Evolutionary conservation across 768 basidiomycete genomes (phyloP), one percentile per base, ranked within the genome.

Genomic region (Gyrodon lividus): DNA sequence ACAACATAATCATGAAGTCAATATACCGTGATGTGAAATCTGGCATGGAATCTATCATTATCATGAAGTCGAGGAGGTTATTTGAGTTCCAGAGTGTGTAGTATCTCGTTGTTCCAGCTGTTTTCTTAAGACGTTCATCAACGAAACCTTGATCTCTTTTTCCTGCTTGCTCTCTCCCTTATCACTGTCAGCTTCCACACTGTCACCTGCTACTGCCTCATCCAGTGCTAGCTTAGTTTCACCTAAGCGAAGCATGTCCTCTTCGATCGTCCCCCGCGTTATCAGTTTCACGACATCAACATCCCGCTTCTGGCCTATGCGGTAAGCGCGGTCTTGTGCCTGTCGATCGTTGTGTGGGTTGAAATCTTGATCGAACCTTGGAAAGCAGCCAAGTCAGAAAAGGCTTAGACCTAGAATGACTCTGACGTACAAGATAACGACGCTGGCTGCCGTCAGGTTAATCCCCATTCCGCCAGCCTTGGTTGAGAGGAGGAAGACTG

Each of bases 261-360:
- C 97, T 72, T 98, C 95, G 52, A 98, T 96, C 2, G 92, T 94
- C 3, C 86, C 89, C 54, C 81, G 85, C 2, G 92, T 88, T 58
- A 98, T 92, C 10, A 98, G 77, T 66, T 96, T 97, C 64, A 98
- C 83, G 6, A 98, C 92, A 28, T 96, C 92, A 9, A 98, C 96
- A 57, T 96, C 86, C 45, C 86, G 83, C 65, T 90, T 92, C 69
- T 97, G 94, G 20, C 93, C 96, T 57, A 99, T 97, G 23, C 97
- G 88, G 70, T 98, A 98, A 22, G 94, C 94, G 30, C 97, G 85
- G 69, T 99, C 97, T 53, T 96, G 93, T 1, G 97, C 97, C 72
- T 99, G 97, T 54, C 89, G 84, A 70, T 98, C 97, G 67, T 99
- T 99, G 72, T 93, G 91, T 4, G 91, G 91, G 67, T 98, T 98